Evolutionary conservation across 1,284 basidiomycete genomes (phyloP), one percentile per base, ranked within the genome.

Genomic region (Ustilago bromivora): DNA sequence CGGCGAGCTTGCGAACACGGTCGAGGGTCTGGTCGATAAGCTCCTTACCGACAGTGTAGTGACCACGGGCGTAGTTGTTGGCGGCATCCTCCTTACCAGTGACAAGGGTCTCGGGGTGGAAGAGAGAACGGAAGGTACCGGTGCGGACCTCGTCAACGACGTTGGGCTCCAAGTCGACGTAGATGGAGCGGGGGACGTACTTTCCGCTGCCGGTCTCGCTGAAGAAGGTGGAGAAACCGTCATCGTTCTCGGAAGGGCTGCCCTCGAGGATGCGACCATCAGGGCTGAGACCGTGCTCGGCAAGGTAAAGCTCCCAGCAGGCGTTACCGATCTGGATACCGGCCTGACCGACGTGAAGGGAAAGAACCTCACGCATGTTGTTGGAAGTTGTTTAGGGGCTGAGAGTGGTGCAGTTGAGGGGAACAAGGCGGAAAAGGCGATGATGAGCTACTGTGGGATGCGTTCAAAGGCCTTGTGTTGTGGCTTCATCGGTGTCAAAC

Each of bases 81-180:
- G 96, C 96, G 65, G 96, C 96, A 86, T 99, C 97, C 90, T 99
- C 97, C 90, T 99, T 99, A 82, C 97, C 97, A 69, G 93, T 95
- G 87, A 99, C 94, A 90, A 99, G 92, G 75, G 95, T 97, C 90
- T 99, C 97, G 12, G 97, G 97, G 89, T 99, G 97, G 90, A 99
- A 99, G 59, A 99, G 91, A 76, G 91, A 92, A 86, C 94, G 91
- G 89, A 98, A 99, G 67, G 92, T 91, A 80, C 97, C 97, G 64
- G 92, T 94, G 88, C 94, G 94, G 86, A 99, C 95, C 85, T 96
- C 95, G 86, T 98, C 96, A 86, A 98, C 92, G 77, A 92, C 96
- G 86, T 95, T 94, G 66, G 96, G 96, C 88, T 98, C 96, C 76
- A 98, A 90, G 88, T 98, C 96, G 83, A 90, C 92, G 89, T 99